Base-by-base conservation (phyloP, 495 filamentous ascomycete species). In the Penicillium subrubescens region DNA sequence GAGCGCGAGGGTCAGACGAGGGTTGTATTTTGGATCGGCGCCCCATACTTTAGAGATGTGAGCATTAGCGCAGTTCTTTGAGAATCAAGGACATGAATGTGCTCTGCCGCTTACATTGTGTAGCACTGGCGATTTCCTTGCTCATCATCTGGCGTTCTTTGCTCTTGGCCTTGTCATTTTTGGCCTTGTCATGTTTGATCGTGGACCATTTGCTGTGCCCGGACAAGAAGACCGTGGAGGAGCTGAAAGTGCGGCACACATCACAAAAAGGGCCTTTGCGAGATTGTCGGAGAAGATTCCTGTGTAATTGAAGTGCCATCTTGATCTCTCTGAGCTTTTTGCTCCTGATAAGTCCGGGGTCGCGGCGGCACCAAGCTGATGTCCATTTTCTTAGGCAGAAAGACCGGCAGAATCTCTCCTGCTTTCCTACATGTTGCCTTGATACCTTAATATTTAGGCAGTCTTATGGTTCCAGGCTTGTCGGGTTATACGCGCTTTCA, bases 151-250 rank as follows among this genome's bases (percentile, higher is more conserved):
- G 77, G 25, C 77, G 82, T 66, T 82, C 81, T 61, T 77, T 86
- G 73, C 76, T 81, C 70, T 80, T 84, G 14, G 71, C 77, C 72
- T 79, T 79, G 77, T 97, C 94, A 65, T 87, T 87, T 67, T 87
- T 89, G 43, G 86, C 91, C 76, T 99, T 99, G 78, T 94, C 92
- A 73, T 99, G 96, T 67, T 88, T 90, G 77, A 97, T 97, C 66
- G 94, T 95, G 39, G 92, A 91, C 95, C 95, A 99, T 73, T 90
- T 88, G 74, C 87, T 97, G 77, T 97, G 92, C 37, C 94, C 93
- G 50, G 90, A 90, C 34, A 76, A 76, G 8, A 81, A 65, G 6
- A 66, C 33, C 2, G 84, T 53, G 21, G 81, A 82, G 21, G 82
- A 82, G 33, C 82, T 80, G 71, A 94, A 89, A 57, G 67, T 63